Evolutionary conservation across 2,329 filamentous ascomycete genomes (phyloP).

Genomic region (Beauveria bassiana): DNA sequence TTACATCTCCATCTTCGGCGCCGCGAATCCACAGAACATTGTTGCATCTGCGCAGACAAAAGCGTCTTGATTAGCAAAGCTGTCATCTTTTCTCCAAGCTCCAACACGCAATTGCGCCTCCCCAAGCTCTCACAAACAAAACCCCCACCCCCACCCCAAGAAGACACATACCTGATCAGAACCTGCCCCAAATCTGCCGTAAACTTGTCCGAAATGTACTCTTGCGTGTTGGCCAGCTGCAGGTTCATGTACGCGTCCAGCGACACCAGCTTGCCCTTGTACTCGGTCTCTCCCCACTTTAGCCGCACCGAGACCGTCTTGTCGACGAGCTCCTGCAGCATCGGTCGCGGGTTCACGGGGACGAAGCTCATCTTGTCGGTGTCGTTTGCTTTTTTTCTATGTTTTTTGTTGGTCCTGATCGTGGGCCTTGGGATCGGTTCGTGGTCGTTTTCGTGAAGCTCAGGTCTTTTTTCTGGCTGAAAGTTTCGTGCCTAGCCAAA

Average conservation of each 20-base stretch:
- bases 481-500: slow-evolving; percentile 10
- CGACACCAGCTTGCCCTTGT: slow-evolving; percentile 86
- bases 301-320: slow-evolving; percentile 85
- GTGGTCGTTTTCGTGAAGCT: neutral
- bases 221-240: slow-evolving; percentile 82
- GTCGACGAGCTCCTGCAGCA: slow-evolving; percentile 90
- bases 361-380: slow-evolving; percentile 52
- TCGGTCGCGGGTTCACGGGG: slow-evolving; percentile 91
- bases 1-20: slow-evolving; percentile 45
- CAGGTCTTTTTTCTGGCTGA: neutral
- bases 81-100: neutral
- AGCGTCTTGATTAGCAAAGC: slow-evolving; percentile 3
- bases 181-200: slow-evolving; percentile 84
- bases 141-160: neutral
- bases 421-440: neutral
- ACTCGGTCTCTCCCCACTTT: slow-evolving; percentile 98
- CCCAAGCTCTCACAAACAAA: neutral
- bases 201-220: slow-evolving; percentile 83
- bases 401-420: neutral
- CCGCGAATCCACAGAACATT: slow-evolving; percentile 90
- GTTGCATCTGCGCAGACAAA: slow-evolving; percentile 58
- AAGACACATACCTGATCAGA: slow-evolving; percentile 62
- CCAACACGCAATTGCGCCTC: neutral
- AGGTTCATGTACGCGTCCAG: slow-evolving; percentile 99
- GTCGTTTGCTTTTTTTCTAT: neutral